Evolutionary conservation across 148 eudicot species (phyloP).

Genomic region (Dysphania ambrosioides): DNA sequence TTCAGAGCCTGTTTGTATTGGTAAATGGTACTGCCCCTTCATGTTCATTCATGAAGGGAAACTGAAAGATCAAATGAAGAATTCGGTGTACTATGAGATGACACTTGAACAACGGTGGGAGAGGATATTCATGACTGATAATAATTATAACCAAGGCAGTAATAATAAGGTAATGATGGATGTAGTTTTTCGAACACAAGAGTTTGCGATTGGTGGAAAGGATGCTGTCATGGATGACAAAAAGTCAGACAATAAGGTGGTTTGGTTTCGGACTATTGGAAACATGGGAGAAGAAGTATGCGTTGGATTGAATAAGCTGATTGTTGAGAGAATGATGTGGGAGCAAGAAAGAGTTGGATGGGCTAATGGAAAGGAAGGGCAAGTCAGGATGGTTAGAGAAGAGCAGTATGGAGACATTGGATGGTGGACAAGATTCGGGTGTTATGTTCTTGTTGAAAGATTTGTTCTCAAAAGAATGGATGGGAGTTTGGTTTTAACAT

Average conservation of each 20-base stretch:
- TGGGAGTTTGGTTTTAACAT: conserved; percentile 44
- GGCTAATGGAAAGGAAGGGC: conserved; percentile 34
- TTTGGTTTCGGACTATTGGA: conserved; percentile 40
- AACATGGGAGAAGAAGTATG: conserved; percentile 18
- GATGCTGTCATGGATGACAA: conserved; percentile 38
- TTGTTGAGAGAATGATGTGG: conserved; percentile 45
- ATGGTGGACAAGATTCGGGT: conserved; percentile 50
- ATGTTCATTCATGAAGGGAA: conserved; percentile 35
- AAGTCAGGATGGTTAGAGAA: conserved; percentile 34
- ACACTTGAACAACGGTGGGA: conserved; percentile 39
- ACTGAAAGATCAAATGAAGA: conserved; percentile 26
- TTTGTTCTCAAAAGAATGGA: conserved; percentile 53
- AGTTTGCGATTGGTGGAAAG: conserved; percentile 26
- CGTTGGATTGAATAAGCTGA: conserved; percentile 36
- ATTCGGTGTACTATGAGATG: conserved; percentile 34
- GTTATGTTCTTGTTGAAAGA: conserved; percentile 61
- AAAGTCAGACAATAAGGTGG: conserved; percentile 23
- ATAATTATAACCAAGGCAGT: conserved; percentile 11
- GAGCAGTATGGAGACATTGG: conserved; percentile 34
- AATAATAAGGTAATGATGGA: conserved; percentile 30
- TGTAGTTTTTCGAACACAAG: conserved; percentile 31
- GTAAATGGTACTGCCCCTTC: conserved; percentile 41
- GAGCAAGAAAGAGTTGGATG: conserved; percentile 45
- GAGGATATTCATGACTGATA: conserved; percentile 27
- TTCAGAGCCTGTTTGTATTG: conserved; percentile 23